Percentiles rank a stretch among this genome's conserved stretches.
phyloP scores from a whole-genome alignment of 805 yeast species.

The Ogataea populi-albae region DNA sequence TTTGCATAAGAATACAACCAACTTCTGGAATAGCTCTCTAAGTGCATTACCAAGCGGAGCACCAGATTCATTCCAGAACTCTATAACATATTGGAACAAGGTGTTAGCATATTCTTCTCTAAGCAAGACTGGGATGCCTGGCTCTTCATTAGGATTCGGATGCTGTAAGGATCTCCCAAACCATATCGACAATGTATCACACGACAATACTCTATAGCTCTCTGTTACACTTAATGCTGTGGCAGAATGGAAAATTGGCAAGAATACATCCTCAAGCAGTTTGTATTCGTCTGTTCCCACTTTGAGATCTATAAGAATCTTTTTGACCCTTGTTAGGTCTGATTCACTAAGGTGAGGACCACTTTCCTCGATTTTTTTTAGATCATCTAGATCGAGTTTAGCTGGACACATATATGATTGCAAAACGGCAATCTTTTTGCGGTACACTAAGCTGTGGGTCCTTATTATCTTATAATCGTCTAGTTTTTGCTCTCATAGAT shows the following conservation, averaged over 20 bases:
- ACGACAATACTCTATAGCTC: slow-evolving; percentile 39
- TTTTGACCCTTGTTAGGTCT: slow-evolving; percentile 15
- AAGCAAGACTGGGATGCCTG: slow-evolving; percentile 4
- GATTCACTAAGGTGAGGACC: background rate
- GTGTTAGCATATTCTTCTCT: slow-evolving; percentile 24
- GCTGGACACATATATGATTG: too few relatives aligned
- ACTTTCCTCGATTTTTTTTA: too few relatives aligned
- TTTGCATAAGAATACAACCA: slow-evolving; percentile 38
- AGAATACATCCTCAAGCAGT: slow-evolving; percentile 20
- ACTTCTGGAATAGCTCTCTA: slow-evolving; percentile 55
- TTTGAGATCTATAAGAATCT: slow-evolving; percentile 18
- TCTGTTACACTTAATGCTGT: slow-evolving; percentile 35
- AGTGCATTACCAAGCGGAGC: slow-evolving; percentile 70
- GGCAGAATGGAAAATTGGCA: slow-evolving; percentile 32
- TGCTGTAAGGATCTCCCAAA: slow-evolving; percentile 51
- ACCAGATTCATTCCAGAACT: slow-evolving; percentile 68
- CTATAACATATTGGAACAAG: slow-evolving; percentile 55
- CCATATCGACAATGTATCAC: slow-evolving; percentile 68
- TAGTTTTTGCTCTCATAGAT: too few relatives aligned
- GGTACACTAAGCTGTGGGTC: too few relatives aligned
- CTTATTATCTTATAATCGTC: too few relatives aligned
- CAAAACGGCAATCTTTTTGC: too few relatives aligned
- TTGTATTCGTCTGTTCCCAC: slow-evolving; percentile 3
- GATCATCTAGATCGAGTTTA: too few relatives aligned
- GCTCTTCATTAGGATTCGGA: slow-evolving; percentile 1